Evolutionary conservation across 2,329 filamentous ascomycete genomes (phyloP), one percentile per base, ranked within the genome.

Genomic region (Diaporthe citri): DNA sequence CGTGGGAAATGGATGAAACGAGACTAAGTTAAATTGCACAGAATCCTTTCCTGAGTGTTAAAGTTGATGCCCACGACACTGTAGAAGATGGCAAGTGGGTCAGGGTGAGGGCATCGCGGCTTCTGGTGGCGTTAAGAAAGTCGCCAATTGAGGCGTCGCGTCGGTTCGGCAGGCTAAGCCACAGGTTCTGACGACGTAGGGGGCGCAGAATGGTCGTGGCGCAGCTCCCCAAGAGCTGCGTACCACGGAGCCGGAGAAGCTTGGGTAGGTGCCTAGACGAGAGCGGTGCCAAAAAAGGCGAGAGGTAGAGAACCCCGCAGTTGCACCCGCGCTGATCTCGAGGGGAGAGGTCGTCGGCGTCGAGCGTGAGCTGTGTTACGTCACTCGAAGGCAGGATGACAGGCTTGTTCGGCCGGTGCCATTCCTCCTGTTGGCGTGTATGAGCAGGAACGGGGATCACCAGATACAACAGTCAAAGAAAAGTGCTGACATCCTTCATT

Each of bases 291-390:
- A n/a, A 15, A 39, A 39, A 36, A 17, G 56, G 25, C 20, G 31
- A 59, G 51, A 9, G 56, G 56, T 10, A 36, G 7, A n/a, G 56
- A 36, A 64, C 60, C 60, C 60, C 60, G 60, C 60, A 64, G 60
- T 46, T 46, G 60, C 60, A 46, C 60, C 39, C 9, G 51, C 25
- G 51, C 51, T 52, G 55, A n/a, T 57, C 52, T n/a, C 25, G 36
- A 46, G 59, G 25, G 31, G 56, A 31, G n/a, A n/a, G n/a, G 59
- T 48, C 25, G 39, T 46, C 7, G 34, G 36, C 12, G 25, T 34
- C 28, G 31, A 36, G 39, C 22, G 15, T 41, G 4, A 25, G n/a
- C 13, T 25, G 62, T 48, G 62, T 52, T 67, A 67, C 62, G 62
- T 67, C 62, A 67, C 62, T 15, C 12, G 5, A 34, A 17, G 25